Evolutionary conservation across 169 alveolate species (phyloP), one percentile per base, ranked within the genome.

Genomic region (Babesia microti): DNA sequence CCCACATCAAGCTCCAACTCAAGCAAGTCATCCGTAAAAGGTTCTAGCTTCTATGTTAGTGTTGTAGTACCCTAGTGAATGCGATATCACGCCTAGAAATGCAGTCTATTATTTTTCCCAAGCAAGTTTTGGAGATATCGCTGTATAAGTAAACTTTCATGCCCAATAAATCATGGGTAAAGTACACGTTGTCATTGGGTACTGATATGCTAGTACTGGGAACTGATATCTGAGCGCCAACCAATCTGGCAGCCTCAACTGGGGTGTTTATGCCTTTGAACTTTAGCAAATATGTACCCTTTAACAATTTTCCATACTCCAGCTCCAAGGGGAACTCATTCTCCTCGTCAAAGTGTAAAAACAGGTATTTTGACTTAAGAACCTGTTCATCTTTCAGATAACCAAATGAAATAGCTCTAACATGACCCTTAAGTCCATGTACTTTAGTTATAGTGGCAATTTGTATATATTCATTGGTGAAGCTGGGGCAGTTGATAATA

Each of bases 361-460:
- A 61, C 48, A 59, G 12, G 36, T 61, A 61, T 11, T 68, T 68
- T 15, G 74, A 68, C 40, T 61, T 54, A 26, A 67, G 53, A 17
- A 61, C 33, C 4, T 46, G 12, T 0, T 52, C 4, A n/a, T 61
- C 69, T 3, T 67, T 67, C 30, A 30, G 23, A 22, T 36, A 30
- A 14, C 54, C 37, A 9, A 47, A 35, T n/a, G 68, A 29, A 30
- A 30, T 29, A n/a, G 53, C 74, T 18, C 53, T 61, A 3, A 61
- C 61, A 21, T 61, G 59, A 3, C 74, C 74, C 15, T 39, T 7
- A 15, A 61, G 41, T 7, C 74, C 74, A 28, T 61, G 65, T 15
- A 59, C 40, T 4, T 43, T 17, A 27, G 41, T 27, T 14, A 61
- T 52, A 36, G 37, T 37, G 9, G 68, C 74, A 4, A 61, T 41